phyloP scores from a whole-genome alignment of 371 early-diverging fungal genomes.

The Syncephalastrum contaminatum region DNA sequence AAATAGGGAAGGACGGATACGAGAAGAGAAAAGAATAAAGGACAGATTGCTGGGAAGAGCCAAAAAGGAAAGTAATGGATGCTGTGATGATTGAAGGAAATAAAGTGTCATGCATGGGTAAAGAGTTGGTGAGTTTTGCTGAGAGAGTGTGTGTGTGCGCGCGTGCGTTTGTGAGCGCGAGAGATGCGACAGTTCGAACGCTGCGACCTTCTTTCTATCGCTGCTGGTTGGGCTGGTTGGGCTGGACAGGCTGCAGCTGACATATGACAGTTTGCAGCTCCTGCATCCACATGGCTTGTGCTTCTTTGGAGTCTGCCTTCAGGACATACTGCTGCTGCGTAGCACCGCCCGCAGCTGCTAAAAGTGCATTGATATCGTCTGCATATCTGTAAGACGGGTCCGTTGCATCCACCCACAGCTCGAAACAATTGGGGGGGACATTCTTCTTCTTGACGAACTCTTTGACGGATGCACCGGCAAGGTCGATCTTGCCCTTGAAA shows the following conservation, averaged over 20 bases:
- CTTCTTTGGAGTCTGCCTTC: slow-evolving; percentile 20
- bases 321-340: slow-evolving; percentile 13
- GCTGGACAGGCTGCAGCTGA: slow-evolving; percentile 4
- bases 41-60: too few relatives aligned
- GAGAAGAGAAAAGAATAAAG: too few relatives aligned
- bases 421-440: slow-evolving; percentile 13
- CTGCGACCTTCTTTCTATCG: too few relatives aligned
- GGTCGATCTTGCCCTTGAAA: slow-evolving; percentile 21
- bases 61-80: too few relatives aligned
- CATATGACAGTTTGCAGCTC: slow-evolving; percentile 15
- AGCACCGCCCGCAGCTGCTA: slow-evolving; percentile 20
- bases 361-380: slow-evolving; percentile 19
- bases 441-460: slow-evolving; percentile 12
- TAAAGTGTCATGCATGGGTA: slow-evolving; percentile 2
- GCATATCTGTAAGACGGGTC: slow-evolving; percentile 19
- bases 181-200: background rate
- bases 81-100: too few relatives aligned
- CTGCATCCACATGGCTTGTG: slow-evolving; percentile 13
- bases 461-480: slow-evolving; percentile 14
- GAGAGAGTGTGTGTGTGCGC: too few relatives aligned
- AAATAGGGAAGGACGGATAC: too few relatives aligned
- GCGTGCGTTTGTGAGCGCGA: background rate
- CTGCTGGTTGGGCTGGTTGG: too few relatives aligned
- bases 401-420: slow-evolving; percentile 14
- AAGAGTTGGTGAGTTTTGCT: background rate